Evolutionary conservation across 768 basidiomycete genomes (phyloP).

Genomic region (Phallus indusiatus): DNA sequence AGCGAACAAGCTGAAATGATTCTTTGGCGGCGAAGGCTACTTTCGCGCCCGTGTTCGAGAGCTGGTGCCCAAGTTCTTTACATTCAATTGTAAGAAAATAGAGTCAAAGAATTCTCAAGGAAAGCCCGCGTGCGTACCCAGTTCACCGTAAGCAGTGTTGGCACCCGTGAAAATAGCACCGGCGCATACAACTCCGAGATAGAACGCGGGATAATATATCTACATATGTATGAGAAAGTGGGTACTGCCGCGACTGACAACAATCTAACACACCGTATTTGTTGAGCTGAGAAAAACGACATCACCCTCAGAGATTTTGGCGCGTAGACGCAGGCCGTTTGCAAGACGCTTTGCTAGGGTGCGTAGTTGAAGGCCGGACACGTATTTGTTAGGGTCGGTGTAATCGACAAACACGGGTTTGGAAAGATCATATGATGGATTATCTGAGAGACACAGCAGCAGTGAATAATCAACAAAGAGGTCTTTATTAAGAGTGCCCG

Average conservation of each 20-base stretch:
- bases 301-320: neutral
- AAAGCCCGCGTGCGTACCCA: neutral
- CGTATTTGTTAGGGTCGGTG: neutral
- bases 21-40: conserved; percentile 7
- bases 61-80: conserved; percentile 9
- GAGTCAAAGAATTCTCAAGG: neutral
- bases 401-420: conserved; percentile 7
- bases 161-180: conserved; percentile 8
- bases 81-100: neutral
- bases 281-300: conserved; percentile 5
- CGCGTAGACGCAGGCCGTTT: conserved; percentile 1
- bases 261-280: neutral
- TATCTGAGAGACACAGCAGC: neutral
- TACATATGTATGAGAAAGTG: neutral
- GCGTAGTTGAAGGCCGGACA: conserved; percentile 3
- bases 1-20: neutral
- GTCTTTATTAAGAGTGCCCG: neutral
- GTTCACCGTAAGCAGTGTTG: conserved; percentile 8
- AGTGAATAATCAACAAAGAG: neutral
- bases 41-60: conserved; percentile 9
- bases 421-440: conserved; percentile 6
- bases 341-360: conserved; percentile 4
- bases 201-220: conserved; percentile 8
- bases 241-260: neutral
- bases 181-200: conserved; percentile 7